Conservation (phyloP, 2,329 filamentous ascomycete genomes). For the Dryadomyces quercus-mongolicae region DNA sequence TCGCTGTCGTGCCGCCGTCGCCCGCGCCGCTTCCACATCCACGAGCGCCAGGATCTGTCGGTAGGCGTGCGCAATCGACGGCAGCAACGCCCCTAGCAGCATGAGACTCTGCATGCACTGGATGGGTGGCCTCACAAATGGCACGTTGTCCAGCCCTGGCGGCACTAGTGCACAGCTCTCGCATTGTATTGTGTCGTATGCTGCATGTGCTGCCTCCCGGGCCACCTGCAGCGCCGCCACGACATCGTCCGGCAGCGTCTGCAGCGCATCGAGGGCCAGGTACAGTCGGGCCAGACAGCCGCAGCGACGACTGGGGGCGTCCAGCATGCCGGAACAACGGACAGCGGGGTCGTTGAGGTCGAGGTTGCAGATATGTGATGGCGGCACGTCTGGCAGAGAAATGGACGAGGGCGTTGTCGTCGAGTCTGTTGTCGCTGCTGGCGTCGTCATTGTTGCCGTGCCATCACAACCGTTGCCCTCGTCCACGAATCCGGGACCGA, state of each 20-base stretch:
- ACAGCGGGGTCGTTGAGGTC: neutral
- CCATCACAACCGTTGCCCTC: neutral
- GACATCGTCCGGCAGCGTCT: conserved; percentile 31
- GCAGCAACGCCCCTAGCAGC: conserved; percentile 44
- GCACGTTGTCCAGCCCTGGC: neutral
- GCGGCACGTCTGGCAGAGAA: too few species aligned
- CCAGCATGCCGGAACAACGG: neutral
- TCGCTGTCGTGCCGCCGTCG: conserved; percentile 26
- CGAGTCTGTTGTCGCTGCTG: neutral
- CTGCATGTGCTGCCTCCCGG: conserved; percentile 33
- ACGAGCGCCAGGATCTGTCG: conserved; percentile 40
- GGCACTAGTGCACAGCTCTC: conserved; percentile 29
- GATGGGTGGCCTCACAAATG: conserved; percentile 23
- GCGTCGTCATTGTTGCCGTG: neutral
- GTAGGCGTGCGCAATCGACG: conserved; percentile 46
- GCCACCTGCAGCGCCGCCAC: conserved; percentile 33
- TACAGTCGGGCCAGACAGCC: conserved; percentile 37
- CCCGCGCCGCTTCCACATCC: conserved; percentile 35
- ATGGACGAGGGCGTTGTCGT: neutral
- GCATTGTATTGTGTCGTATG: conserved; percentile 40
- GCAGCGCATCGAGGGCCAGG: conserved; percentile 37
- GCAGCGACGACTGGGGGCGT: conserved; percentile 20
- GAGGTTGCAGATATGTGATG: too few species aligned
- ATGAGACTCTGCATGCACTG: conserved; percentile 45
- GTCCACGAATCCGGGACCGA: neutral